These are phyloP conservation scores for Claviceps fusiformis DNA, from an alignment of 2,329 filamentous ascomycete species.

Conservation along the genomic window DNA sequence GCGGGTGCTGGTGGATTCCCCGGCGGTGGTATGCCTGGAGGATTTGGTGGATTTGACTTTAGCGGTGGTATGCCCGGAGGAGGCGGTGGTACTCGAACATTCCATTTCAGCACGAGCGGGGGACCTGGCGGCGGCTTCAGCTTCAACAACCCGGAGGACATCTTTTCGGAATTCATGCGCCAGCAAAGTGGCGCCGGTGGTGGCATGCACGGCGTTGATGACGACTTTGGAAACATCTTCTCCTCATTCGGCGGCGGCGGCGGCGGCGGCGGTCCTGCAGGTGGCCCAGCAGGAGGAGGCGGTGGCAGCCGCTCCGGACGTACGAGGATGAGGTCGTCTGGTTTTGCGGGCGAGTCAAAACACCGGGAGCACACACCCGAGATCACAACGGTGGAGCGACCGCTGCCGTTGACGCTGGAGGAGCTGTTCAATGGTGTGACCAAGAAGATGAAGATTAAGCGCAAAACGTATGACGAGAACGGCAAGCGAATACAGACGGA, in stretches of 20 bases:
- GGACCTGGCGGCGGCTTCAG: slow-evolving; percentile 51
- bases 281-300: slow-evolving; percentile 21
- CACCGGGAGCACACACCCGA: slow-evolving; percentile 49
- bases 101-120: slow-evolving; percentile 49
- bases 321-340: slow-evolving; percentile 27
- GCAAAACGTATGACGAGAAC: slow-evolving; percentile 79
- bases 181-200: slow-evolving; percentile 18
- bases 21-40: slow-evolving; percentile 40
- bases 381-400: slow-evolving; percentile 79
- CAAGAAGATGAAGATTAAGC: slow-evolving; percentile 98
- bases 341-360: slow-evolving; percentile 19
- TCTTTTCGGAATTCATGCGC: slow-evolving; percentile 76
- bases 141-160: slow-evolving; percentile 71
- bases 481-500: slow-evolving; percentile 81
- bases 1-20: slow-evolving; percentile 39
- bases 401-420: slow-evolving; percentile 68
- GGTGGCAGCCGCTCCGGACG: slow-evolving; percentile 24
- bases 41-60: slow-evolving; percentile 39
- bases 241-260: slow-evolving; percentile 29
- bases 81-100: slow-evolving; percentile 39
- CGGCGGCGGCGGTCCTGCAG: slow-evolving; percentile 4
- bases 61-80: slow-evolving; percentile 29
- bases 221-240: slow-evolving; percentile 42
- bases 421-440: slow-evolving; percentile 76
- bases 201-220: slow-evolving; percentile 26